Conservation (phyloP, 768 basidiomycete species). For the Agrocybe chaxingu region DNA sequence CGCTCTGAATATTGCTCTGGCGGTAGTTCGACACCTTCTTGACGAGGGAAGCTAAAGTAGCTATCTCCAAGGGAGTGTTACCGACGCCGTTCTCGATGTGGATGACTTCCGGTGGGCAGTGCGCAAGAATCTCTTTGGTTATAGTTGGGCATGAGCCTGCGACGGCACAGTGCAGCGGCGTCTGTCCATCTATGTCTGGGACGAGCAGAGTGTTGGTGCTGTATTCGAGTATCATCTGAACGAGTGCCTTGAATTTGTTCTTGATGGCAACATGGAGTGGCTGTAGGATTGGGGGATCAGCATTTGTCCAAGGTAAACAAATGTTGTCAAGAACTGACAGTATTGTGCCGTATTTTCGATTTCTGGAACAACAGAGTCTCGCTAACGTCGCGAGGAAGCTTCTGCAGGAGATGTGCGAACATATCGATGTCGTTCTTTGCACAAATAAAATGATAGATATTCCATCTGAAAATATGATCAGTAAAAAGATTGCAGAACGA, state of each 20-base stretch:
- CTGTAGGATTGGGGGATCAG: conserved; percentile 23
- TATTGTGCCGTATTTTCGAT: conserved; percentile 42
- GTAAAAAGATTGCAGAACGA: neutral
- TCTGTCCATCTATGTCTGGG: conserved; percentile 48
- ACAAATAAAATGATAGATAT: conserved; percentile 52
- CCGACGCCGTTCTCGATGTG: conserved; percentile 51
- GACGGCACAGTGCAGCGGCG: conserved; percentile 48
- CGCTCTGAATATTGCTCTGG: neutral
- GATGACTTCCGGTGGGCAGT: conserved; percentile 34
- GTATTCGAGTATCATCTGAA: conserved; percentile 36
- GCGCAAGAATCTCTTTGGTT: conserved; percentile 33
- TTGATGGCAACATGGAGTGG: conserved; percentile 55
- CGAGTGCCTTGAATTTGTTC: conserved; percentile 20
- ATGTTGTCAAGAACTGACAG: conserved; percentile 28
- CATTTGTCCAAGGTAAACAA: neutral
- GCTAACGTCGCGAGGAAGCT: conserved; percentile 48
- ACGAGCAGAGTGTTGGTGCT: conserved; percentile 31
- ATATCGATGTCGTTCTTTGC: conserved; percentile 21
- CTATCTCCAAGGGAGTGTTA: conserved; percentile 38
- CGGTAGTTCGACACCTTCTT: conserved; percentile 13
- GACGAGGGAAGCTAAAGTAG: conserved; percentile 24
- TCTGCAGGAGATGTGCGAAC: conserved; percentile 42
- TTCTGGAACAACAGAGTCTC: conserved; percentile 41
- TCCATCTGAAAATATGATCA: conserved; percentile 37
- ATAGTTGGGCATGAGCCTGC: conserved; percentile 30